Evolutionary conservation across 805 yeast genomes (phyloP), one percentile per base, ranked within the genome.

Genomic region (Barnettozyma siamensis): DNA sequence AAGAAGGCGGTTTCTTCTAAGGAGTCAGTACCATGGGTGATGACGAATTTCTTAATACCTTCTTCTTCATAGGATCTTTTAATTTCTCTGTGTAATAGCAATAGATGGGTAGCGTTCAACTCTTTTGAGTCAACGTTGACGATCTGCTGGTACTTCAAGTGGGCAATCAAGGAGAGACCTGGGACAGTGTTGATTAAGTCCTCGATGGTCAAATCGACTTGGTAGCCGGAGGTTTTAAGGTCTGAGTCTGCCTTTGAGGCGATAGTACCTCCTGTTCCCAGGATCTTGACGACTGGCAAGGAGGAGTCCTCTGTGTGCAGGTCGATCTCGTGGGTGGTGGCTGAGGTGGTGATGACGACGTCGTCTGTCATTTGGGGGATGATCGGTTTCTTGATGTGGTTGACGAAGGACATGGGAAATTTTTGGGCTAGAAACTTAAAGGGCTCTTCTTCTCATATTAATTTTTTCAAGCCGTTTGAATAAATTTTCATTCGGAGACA

Each of bases 1-100:
- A 80, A 80, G 53, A 80, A 79, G 0, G 83, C 76, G 12, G 87
- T 78, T 54, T 80, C 87, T 40, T 81, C 80, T 59, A 78, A 65
- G 1, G 85, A 76, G 52, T 80, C 87, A 4, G 87, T 80, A 18
- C 87, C 87, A 56, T 80, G 87, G 2, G 85, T 80, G 29, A 80
- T 73, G 27, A 80, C 85, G 23, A 78, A 69, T 23, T 82, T 83
- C 52, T 76, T 83, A 46, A 71, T 74, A 20, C 62, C 59, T 34
- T 51, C 58, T 8, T 62, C 49, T 33, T 61, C 64, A 37, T 78
- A 58, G 21, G 74, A 72, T 31, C 65, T 65, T 19, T 66, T 59
- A 16, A 79, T 66, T 39, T 73, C 73, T 31, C 65, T 57, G 47
- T 76, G 71, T 35, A 80, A 65, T 29, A 63, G 55, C 42, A 69